These are phyloP conservation scores for Bipolaris sorokiniana DNA, from an alignment of 2,329 filamentous ascomycete species.

Conservation along the genomic window DNA sequence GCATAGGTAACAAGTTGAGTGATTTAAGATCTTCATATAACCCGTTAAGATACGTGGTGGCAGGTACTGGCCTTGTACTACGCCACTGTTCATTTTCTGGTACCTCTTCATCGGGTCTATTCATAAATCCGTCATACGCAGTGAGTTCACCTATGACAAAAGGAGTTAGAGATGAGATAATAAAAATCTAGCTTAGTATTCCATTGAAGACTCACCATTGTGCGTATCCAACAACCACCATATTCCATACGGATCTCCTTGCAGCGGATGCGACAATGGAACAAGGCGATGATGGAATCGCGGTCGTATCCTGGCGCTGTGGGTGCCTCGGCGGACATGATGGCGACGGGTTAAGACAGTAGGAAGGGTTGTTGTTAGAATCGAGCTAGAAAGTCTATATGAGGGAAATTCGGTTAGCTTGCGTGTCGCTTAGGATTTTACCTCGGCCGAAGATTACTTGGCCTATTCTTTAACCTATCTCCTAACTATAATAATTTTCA, in stretches of 20 bases:
- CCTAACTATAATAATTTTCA: too few relatives aligned
- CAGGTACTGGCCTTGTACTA: conserved; percentile 3
- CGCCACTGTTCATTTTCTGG: conserved; percentile 7
- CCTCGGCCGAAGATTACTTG: too few relatives aligned
- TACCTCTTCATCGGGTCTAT: background rate
- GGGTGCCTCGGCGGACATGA: background rate
- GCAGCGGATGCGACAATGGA: background rate
- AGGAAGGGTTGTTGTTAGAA: background rate
- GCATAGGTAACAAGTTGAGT: conserved; percentile 1
- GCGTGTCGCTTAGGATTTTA: background rate
- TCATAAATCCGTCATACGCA: background rate
- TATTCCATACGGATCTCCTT: background rate
- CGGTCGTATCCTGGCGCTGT: conserved; percentile 1
- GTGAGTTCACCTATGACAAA: conserved; percentile 1
- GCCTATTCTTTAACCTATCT: too few relatives aligned
- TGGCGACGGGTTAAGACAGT: background rate
- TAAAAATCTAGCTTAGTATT: background rate
- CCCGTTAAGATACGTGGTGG: conserved; percentile 2
- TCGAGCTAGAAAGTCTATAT: background rate
- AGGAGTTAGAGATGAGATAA: background rate
- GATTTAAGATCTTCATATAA: conserved; percentile 2
- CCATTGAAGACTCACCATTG: conserved; percentile 1
- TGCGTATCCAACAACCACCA: conserved; percentile 9
- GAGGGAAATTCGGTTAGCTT: background rate
- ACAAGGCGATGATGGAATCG: conserved; percentile 1